Conservation (phyloP, 139 green algal genomes). For the Closterium sp. region DNA sequence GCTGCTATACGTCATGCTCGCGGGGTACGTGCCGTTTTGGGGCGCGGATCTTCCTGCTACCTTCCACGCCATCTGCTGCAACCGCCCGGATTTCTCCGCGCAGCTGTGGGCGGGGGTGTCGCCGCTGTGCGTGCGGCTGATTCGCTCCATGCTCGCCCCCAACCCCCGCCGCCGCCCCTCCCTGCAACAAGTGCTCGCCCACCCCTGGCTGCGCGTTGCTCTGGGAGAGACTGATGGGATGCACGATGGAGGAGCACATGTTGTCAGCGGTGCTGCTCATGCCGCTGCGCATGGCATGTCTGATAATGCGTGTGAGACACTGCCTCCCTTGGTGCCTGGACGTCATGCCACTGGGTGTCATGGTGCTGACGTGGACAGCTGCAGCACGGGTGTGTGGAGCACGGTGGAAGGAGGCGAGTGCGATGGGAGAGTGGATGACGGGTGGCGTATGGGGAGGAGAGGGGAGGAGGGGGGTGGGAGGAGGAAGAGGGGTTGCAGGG, state of each 20-base stretch:
- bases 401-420: not conserved
- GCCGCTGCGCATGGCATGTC: too few relatives aligned
- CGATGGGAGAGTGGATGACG: not conserved
- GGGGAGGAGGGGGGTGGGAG: not conserved
- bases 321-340: not conserved
- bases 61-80: not conserved
- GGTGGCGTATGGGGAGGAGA: not conserved
- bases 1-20: not conserved
- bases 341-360: not conserved
- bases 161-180: not conserved
- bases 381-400: not conserved
- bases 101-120: not conserved
- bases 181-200: not conserved
- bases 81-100: not conserved
- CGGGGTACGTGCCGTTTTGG: not conserved
- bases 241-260: not conserved
- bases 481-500: not conserved
- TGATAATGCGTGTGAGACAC: too few relatives aligned
- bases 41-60: not conserved
- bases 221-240: not conserved
- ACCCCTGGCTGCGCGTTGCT: not conserved
- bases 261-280: not conserved
- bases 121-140: not conserved
- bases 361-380: not conserved
- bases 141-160: conserved; percentile 1